Percentiles rank a stretch among this genome's conserved stretches.
Evolutionary conservation across 768 basidiomycete genomes (phyloP).

Genomic region (Brasilioporus rufonigricans): DNA sequence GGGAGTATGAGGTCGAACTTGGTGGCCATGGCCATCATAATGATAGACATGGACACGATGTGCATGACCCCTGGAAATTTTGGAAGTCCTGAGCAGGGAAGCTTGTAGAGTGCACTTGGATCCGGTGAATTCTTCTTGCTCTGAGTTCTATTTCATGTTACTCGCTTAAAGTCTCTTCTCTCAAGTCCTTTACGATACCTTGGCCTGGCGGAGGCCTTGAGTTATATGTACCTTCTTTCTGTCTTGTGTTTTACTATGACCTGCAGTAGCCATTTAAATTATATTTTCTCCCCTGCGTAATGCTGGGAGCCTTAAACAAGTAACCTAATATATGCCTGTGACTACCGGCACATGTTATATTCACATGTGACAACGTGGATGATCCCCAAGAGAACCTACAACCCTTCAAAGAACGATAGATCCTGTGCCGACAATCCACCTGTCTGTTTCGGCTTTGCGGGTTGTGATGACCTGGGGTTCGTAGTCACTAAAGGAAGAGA

Average conservation of each 20-base stretch:
- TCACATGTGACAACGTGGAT: neutral
- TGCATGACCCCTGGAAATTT: slow-evolving; percentile 6
- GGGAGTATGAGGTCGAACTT: slow-evolving; percentile 1
- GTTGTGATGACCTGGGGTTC: slow-evolving; percentile 5
- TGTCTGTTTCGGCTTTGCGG: slow-evolving; percentile 24
- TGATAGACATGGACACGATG: slow-evolving; percentile 1
- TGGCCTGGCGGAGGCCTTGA: neutral
- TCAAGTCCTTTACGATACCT: slow-evolving; percentile 7
- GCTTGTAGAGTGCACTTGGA: neutral
- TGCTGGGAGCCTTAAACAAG: neutral
- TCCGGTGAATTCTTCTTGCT: neutral
- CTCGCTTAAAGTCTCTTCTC: neutral
- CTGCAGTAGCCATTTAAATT: slow-evolving; percentile 1
- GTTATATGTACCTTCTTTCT: slow-evolving; percentile 1
- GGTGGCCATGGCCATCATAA: slow-evolving; percentile 2
- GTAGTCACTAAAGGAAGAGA: slow-evolving; percentile 11
- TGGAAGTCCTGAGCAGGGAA: slow-evolving; percentile 13
- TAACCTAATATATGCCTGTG: neutral
- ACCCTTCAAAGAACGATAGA: slow-evolving; percentile 83
- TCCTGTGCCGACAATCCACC: slow-evolving; percentile 79
- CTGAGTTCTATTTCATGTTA: neutral
- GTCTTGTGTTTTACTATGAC: neutral
- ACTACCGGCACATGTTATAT: neutral
- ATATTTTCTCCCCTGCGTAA: neutral
- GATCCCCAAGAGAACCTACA: slow-evolving; percentile 33